phyloP scores from a whole-genome alignment of 2,329 filamentous ascomycete species.

The Lizonia empirigonia region DNA sequence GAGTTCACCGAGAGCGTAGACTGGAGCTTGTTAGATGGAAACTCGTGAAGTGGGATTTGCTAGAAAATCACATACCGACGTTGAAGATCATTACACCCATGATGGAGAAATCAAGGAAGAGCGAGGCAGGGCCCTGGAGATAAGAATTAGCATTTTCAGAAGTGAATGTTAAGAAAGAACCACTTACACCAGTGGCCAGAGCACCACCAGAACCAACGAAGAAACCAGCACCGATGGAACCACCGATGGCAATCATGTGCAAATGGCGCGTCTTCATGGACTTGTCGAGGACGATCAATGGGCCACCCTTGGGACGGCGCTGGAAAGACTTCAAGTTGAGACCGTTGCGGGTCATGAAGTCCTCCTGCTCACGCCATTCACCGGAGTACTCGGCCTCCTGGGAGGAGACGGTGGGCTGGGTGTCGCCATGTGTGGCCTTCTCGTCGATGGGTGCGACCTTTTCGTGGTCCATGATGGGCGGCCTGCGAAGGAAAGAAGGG shows the following conservation, averaged over 20 bases:
- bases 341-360: slow-evolving; percentile 46
- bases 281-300: slow-evolving; percentile 41
- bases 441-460: slow-evolving; percentile 31
- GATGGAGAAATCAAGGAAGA: slow-evolving; percentile 49
- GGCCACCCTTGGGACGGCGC: slow-evolving; percentile 36
- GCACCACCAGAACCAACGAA: slow-evolving; percentile 65
- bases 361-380: slow-evolving; percentile 40
- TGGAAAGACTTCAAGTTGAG: slow-evolving; percentile 44
- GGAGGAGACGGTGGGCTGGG: slow-evolving; percentile 23
- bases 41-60: slow-evolving; percentile 17
- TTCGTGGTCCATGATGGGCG: slow-evolving; percentile 36
- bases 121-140: slow-evolving; percentile 36
- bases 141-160: slow-evolving; percentile 7
- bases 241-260: slow-evolving; percentile 86
- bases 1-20: slow-evolving; percentile 59
- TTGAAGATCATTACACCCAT: slow-evolving; percentile 50
- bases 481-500: slow-evolving; percentile 20
- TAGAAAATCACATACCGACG: slow-evolving; percentile 40
- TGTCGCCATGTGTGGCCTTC: slow-evolving; percentile 27
- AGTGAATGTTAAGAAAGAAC: background rate
- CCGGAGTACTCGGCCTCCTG: slow-evolving; percentile 12
- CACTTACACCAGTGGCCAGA: slow-evolving; percentile 57
- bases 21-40: slow-evolving; percentile 51
- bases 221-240: slow-evolving; percentile 67
- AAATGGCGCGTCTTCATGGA: slow-evolving; percentile 63